Evolutionary conservation across 2,329 filamentous ascomycete genomes (phyloP), one percentile per base, ranked within the genome.

Genomic region (Claviceps sorghi): DNA sequence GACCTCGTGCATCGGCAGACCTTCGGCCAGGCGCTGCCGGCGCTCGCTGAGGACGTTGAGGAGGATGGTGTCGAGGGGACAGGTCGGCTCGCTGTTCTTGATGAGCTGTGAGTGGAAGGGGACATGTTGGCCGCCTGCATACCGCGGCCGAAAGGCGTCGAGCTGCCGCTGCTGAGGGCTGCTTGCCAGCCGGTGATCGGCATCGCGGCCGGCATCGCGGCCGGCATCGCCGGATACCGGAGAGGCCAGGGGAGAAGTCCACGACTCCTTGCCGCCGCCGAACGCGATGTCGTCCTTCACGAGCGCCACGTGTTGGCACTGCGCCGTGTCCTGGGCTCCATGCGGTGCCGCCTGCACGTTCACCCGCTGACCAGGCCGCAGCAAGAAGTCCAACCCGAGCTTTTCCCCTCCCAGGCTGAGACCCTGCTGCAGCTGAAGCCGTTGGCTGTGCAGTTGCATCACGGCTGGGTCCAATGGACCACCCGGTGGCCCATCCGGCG

Each of bases 1-100:
- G 9, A 91, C 76, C 45, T 84, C 79, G 42, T 80, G 74, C 9
- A 75, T 68, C 0, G 83, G 71, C 1, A 81, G 74, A 4, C 86
- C 86, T 54, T 86, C 77, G 1, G 77, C 77, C 1, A 82, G 77
- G 48, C 81, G 80, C 59, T 83, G 77, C 40, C 75, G 78, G 36
- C 84, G 79, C 59, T 87, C 80, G 29, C 78, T 74, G 30, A 93
- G 75, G 61, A 93, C 94, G 62, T 90, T 83, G 26, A 91, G 76
- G 45, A 95, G 75, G n/a, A 95, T 77, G 43, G 72, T 74, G 62
- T 95, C 89, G 1, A 95, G 74, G 0, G 86, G 80, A 63, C 86
- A 93, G 0, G 86, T 89, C 1, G 87, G 77, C 1, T 74, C 65
- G 21, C 77, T 73, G 60, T 88, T 87, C 55, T 74, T 75, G 48